These are phyloP conservation scores for Talaromyces liani DNA, from an alignment of 495 filamentous ascomycete species.

Conservation along the genomic window DNA sequence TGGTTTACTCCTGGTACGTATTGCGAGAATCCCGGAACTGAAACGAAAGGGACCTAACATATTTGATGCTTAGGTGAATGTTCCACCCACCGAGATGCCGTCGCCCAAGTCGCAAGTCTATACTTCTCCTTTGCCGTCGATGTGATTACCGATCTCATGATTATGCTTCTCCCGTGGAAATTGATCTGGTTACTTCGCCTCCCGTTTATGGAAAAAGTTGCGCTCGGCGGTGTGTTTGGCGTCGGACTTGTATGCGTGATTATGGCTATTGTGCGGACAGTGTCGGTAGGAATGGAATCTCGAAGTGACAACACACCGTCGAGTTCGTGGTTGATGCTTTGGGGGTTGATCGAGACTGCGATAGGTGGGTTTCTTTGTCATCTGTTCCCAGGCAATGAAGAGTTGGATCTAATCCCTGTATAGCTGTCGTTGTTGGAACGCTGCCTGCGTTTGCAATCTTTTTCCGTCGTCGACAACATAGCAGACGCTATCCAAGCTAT, in stretches of 20 bases:
- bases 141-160: conserved; percentile 37
- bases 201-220: conserved; percentile 35
- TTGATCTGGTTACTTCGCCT: conserved; percentile 42
- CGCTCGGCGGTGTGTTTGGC: conserved; percentile 40
- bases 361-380: conserved; percentile 13
- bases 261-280: conserved; percentile 41
- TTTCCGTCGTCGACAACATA: conserved; percentile 3
- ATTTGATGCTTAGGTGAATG: conserved; percentile 19
- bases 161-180: conserved; percentile 45
- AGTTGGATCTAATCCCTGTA: not conserved
- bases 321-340: conserved; percentile 20
- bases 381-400: not conserved
- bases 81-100: conserved; percentile 20
- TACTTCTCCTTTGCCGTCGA: conserved; percentile 37
- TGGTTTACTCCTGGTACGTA: conserved; percentile 31
- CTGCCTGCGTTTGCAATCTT: conserved; percentile 6
- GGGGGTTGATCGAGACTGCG: conserved; percentile 20
- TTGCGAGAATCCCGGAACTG: not conserved
- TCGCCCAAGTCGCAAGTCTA: conserved; percentile 28
- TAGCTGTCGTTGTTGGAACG: conserved; percentile 7
- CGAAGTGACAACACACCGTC: conserved; percentile 10
- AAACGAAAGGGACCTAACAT: not conserved
- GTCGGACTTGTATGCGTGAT: conserved; percentile 44
- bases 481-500: not conserved
- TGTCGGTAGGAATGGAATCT: conserved; percentile 17